Conservation (phyloP, 352 stramenopile species). For the Phytophthora pluvialis region DNA sequence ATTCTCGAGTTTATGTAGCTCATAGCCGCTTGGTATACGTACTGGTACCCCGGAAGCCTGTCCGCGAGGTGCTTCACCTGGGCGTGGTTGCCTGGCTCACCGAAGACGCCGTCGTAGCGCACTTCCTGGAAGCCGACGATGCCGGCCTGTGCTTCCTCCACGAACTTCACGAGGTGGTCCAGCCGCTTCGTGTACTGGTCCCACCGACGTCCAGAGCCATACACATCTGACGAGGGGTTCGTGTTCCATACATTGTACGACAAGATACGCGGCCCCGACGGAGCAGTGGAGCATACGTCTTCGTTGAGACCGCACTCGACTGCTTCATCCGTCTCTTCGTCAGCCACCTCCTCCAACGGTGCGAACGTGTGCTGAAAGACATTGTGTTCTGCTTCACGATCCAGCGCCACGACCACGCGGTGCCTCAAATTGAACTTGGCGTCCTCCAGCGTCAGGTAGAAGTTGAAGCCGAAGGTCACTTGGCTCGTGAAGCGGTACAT, state of each 20-base stretch:
- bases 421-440: constrained; percentile 57
- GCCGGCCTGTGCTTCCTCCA: constrained; percentile 53
- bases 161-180: constrained; percentile 70
- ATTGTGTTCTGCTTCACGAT: constrained; percentile 75
- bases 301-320: constrained; percentile 25
- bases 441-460: constrained; percentile 75
- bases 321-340: constrained; percentile 15
- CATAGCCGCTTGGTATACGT: constrained; percentile 89
- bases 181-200: constrained; percentile 80
- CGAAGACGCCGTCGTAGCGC: constrained; percentile 83
- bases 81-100: constrained; percentile 59
- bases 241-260: constrained; percentile 93
- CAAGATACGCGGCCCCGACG: constrained; percentile 61
- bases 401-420: constrained; percentile 66
- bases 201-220: constrained; percentile 62
- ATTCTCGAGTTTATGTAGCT: constrained; percentile 70
- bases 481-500: constrained; percentile 61
- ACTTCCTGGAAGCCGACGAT: constrained; percentile 92
- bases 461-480: constrained; percentile 76
- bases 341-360: constrained; percentile 25
- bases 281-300: constrained; percentile 17
- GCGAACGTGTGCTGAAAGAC: constrained; percentile 76
- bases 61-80: constrained; percentile 80
- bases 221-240: constrained; percentile 77
- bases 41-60: constrained; percentile 77